These are phyloP conservation scores for Hypoxylon sp. DNA, from an alignment of 2,329 filamentous ascomycete species.

Conservation along the genomic window DNA sequence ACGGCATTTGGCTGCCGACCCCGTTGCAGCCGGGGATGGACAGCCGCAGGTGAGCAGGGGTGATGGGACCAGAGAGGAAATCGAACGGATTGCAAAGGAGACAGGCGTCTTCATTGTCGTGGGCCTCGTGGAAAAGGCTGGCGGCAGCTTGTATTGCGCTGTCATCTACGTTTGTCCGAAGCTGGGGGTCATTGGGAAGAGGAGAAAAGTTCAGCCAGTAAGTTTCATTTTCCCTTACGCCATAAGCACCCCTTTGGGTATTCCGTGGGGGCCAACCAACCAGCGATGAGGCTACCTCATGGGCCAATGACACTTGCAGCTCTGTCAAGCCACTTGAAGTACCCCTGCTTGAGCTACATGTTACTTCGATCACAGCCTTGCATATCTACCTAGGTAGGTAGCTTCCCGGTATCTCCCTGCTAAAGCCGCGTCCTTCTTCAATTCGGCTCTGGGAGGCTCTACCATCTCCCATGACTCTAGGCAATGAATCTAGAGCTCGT, in stretches of 20 bases:
- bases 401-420: not conserved
- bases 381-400: not conserved
- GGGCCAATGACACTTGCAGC: constrained; percentile 19
- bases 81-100: constrained; percentile 82
- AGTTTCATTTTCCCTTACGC: constrained; percentile 51
- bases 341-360: not conserved
- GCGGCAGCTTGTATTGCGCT: constrained; percentile 86
- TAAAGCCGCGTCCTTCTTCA: not conserved
- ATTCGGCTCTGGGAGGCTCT: not conserved
- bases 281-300: not conserved
- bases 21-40: constrained; percentile 52
- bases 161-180: constrained; percentile 85
- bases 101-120: constrained; percentile 87
- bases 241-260: not conserved
- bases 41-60: constrained; percentile 66
- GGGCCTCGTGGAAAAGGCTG: constrained; percentile 83
- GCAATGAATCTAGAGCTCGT: not conserved
- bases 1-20: constrained; percentile 64
- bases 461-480: not conserved
- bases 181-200: constrained; percentile 82
- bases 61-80: constrained; percentile 82
- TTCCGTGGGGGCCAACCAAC: not conserved
- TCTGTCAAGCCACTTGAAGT: constrained; percentile 8
- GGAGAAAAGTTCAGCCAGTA: constrained; percentile 92
- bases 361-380: constrained; percentile 9